Evolutionary conservation across 345 rosid species (phyloP).

Genomic region (Populus alba): DNA sequence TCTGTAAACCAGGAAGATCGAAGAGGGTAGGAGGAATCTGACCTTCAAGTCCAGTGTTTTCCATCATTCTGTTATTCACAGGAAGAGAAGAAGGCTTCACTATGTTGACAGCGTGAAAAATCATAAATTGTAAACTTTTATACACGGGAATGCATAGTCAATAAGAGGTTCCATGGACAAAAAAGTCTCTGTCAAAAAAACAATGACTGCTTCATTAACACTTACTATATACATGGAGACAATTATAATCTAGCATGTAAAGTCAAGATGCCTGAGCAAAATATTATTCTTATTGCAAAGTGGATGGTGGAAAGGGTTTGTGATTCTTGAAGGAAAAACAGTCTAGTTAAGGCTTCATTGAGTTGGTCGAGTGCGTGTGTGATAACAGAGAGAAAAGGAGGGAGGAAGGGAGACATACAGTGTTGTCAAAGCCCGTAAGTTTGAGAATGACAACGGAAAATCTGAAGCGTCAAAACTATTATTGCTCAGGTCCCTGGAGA

Average conservation of each 20-base stretch:
- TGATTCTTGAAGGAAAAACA: neutral
- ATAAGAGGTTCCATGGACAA: neutral
- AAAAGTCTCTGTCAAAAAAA: neutral
- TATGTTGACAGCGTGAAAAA: neutral
- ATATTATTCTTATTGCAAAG: too few relatives aligned
- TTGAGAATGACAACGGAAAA: slow-evolving; percentile 57
- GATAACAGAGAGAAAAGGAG: neutral
- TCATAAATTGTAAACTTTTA: neutral
- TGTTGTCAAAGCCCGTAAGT: slow-evolving; percentile 50
- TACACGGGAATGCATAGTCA: neutral
- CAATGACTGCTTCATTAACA: neutral
- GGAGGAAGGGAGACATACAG: slow-evolving; percentile 45
- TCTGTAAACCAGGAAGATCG: slow-evolving; percentile 53
- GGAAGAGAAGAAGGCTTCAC: neutral
- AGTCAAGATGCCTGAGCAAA: neutral
- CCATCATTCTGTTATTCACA: slow-evolving; percentile 53
- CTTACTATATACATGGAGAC: neutral
- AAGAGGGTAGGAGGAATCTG: slow-evolving; percentile 51
- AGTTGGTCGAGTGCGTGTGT: neutral
- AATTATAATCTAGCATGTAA: neutral
- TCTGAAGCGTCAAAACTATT: slow-evolving; percentile 50
- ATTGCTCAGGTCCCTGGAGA: slow-evolving; percentile 76
- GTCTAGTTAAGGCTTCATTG: neutral
- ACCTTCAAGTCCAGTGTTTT: slow-evolving; percentile 48
- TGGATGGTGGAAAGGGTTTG: neutral